These are phyloP conservation scores for Stereum hirsutum DNA, from an alignment of 1,284 basidiomycete genomes.

Conservation along the genomic window DNA sequence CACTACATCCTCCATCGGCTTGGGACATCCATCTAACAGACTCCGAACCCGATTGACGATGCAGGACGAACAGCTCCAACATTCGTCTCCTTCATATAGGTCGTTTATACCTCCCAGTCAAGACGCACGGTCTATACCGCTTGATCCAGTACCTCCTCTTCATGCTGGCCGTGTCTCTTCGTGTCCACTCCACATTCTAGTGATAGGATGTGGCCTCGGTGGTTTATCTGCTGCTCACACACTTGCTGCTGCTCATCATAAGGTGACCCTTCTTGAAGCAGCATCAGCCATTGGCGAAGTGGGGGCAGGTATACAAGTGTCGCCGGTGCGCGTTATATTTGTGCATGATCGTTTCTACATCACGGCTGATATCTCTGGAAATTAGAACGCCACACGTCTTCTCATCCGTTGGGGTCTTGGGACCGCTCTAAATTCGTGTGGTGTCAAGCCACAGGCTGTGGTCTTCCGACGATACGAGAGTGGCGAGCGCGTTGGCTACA, in stretches of 20 bases:
- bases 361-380: no score
- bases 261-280: slow-evolving; percentile 34
- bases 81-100: no score
- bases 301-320: slow-evolving; percentile 43
- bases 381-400: slow-evolving; percentile 32
- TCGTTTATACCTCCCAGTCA: no score
- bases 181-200: slow-evolving; percentile 28
- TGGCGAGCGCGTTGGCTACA: slow-evolving; percentile 33
- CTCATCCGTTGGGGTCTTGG: slow-evolving; percentile 34
- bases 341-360: no score
- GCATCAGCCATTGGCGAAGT: slow-evolving; percentile 34
- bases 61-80: no score
- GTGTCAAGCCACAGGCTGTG: slow-evolving; percentile 31
- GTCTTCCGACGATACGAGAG: slow-evolving; percentile 30
- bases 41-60: no score
- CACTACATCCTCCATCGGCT: no score
- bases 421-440: slow-evolving; percentile 22
- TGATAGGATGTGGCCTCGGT: slow-evolving; percentile 40
- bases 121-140: slow-evolving; percentile 3
- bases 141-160: slow-evolving; percentile 12
- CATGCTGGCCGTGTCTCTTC: slow-evolving; percentile 22
- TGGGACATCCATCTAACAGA: no score
- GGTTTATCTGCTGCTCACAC: slow-evolving; percentile 36
- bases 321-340: no score
- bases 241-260: slow-evolving; percentile 34